Conservation (phyloP, 345 rosid species). For the Camelina neglecta region DNA sequence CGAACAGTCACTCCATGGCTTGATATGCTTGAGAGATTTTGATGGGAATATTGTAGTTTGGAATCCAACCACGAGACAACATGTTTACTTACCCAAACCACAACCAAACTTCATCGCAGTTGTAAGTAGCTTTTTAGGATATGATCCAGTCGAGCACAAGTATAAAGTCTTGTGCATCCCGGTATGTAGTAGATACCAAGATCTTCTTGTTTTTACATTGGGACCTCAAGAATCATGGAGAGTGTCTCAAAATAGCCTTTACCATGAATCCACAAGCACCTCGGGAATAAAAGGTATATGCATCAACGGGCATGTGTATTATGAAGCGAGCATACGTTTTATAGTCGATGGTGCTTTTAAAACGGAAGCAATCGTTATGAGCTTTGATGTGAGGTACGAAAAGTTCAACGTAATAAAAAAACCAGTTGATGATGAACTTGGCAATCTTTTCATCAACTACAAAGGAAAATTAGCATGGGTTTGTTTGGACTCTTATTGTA, state of each 20-base stretch:
- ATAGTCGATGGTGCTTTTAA: background rate
- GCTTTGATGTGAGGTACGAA: slow-evolving; percentile 30
- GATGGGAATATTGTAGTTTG: slow-evolving; percentile 5
- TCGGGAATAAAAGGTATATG: background rate
- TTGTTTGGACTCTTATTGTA: background rate
- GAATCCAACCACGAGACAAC: slow-evolving; percentile 25
- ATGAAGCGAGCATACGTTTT: background rate
- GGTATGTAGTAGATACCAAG: too few relatives aligned
- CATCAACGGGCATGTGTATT: slow-evolving; percentile 24
- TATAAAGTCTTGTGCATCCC: slow-evolving; percentile 14
- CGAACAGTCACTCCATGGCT: slow-evolving; percentile 2
- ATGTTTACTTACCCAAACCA: slow-evolving; percentile 1
- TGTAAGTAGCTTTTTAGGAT: background rate
- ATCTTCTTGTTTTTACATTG: slow-evolving; percentile 23
- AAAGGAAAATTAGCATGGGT: slow-evolving; percentile 25
- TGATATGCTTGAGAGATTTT: background rate
- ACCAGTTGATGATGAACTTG: background rate
- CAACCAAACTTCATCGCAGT: too few relatives aligned
- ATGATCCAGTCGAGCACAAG: slow-evolving; percentile 13
- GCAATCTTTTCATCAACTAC: background rate
- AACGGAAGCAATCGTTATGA: background rate
- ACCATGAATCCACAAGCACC: background rate
- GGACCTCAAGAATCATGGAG: slow-evolving; percentile 31
- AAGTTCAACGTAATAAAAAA: background rate
- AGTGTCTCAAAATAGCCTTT: background rate